Evolutionary conservation across 1,284 basidiomycete species (phyloP), one percentile per base, ranked within the genome.

Genomic region (Ganoderma boninense): DNA sequence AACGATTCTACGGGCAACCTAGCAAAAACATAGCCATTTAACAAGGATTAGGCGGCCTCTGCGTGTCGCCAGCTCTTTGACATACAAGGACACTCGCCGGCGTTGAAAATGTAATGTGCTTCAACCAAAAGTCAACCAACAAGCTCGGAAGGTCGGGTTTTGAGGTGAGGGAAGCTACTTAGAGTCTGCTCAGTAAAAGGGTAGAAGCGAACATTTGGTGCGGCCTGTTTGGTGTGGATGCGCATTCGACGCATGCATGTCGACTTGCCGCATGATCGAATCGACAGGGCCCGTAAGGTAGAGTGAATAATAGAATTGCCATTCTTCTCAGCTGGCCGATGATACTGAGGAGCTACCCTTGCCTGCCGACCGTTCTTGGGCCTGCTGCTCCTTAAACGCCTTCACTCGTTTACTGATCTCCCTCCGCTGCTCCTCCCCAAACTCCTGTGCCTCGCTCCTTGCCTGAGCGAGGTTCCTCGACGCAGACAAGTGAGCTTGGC

Each of bases 401-500:
- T 76, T 77, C 20, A 87, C 83, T 2, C 80, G 80, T 62, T 79
- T 77, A 20, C 80, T 78, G 69, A 87, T 86, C 68, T 81, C 79
- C 68, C 71, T 72, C 23, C 86, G 78, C 23, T 84, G 77, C 69
- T 84, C 82, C 57, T 77, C 73, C 1, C 86, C 86, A 73, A 79
- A 79, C 65, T 82, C 78, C 43, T 81, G 77, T 16, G 84, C 86
- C 23, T 85, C 86, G 18, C 76, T 74, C 18, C 85, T 78, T 4
- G 86, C 86, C 62, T 82, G 79, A 0, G 84, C 80, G 8, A 87
- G 80, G 73, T 86, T 85, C 14, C 78, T 77, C 23, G 84, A 79
- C 0, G 86, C 85, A 4, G 77, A 75, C 23, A 69, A 66, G 46
- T 86, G 80, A 10, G 78, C 78, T 35, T 77, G 74, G 62, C 77